These are phyloP conservation scores for Saccharomycopsis synnaedendra DNA, from an alignment of 805 yeast genomes.

Conservation along the genomic window DNA sequence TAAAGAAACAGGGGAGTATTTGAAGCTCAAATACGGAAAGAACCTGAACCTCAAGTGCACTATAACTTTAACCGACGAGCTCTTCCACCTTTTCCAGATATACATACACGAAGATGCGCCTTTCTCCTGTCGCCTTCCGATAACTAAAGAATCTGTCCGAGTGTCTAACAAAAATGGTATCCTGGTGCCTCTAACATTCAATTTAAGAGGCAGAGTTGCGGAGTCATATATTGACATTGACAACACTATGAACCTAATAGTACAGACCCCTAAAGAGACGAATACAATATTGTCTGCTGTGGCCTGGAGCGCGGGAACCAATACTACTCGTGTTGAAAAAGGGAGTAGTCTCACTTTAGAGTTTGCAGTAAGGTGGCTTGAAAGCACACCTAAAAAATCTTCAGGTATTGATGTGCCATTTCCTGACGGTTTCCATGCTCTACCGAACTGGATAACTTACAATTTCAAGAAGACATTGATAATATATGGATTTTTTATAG, in stretches of 20 bases:
- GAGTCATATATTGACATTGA: conserved; percentile 63
- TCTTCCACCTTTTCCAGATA: conserved; percentile 62
- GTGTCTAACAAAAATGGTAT: conserved; percentile 3
- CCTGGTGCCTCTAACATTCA: conserved; percentile 48
- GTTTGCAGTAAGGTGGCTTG: conserved; percentile 49
- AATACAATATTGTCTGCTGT: conserved; percentile 40
- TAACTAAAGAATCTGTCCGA: conserved; percentile 30
- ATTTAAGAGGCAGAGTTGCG: conserved; percentile 54
- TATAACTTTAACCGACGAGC: conserved; percentile 46
- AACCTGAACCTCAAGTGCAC: conserved; percentile 48
- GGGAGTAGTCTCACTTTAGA: conserved; percentile 50
- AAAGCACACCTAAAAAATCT: background rate
- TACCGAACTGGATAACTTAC: conserved; percentile 2
- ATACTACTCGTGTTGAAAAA: conserved; percentile 50
- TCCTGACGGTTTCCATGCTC: conserved; percentile 5
- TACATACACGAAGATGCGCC: conserved; percentile 74
- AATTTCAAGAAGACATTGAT: background rate
- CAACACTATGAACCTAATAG: conserved; percentile 39
- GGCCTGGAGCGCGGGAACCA: conserved; percentile 51
- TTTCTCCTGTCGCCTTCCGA: conserved; percentile 53
- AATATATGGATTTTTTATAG: background rate
- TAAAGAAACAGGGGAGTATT: conserved; percentile 50
- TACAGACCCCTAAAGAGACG: conserved; percentile 26
- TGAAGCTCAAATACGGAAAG: conserved; percentile 40
- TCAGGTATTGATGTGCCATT: background rate